Conservation (phyloP, 176 grass and related monocot species). For the Miscanthus lutarioriparius region DNA sequence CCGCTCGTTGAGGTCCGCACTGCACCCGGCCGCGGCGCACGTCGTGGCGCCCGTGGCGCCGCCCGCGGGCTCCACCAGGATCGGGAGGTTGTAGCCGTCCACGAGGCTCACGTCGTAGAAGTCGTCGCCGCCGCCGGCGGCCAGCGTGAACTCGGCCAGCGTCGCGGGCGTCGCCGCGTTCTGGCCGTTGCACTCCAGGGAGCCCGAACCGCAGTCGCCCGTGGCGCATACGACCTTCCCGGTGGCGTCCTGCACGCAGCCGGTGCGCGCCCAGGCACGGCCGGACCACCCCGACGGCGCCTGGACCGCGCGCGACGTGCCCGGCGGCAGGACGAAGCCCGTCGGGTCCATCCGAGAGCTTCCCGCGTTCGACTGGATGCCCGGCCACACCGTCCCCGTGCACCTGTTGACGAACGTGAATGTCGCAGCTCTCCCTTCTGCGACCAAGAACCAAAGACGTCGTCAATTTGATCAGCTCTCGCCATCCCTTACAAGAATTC, state of each 20-base stretch:
- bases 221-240: constrained; percentile 61
- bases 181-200: constrained; percentile 65
- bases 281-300: constrained; percentile 79
- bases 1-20: constrained; percentile 67
- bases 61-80: constrained; percentile 65
- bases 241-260: constrained; percentile 48
- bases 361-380: constrained; percentile 75
- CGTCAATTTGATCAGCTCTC: constrained; percentile 4
- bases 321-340: constrained; percentile 66
- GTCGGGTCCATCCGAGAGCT: constrained; percentile 59
- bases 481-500: neutral
- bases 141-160: constrained; percentile 90
- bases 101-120: constrained; percentile 99
- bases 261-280: constrained; percentile 78
- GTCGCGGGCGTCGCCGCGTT: constrained; percentile 68
- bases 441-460: neutral
- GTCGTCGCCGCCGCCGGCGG: constrained; percentile 47
- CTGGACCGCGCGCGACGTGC: constrained; percentile 49
- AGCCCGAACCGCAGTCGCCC: constrained; percentile 78
- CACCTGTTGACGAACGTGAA: constrained; percentile 88
- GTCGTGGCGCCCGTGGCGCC: neutral
- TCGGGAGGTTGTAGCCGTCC: constrained; percentile 85
- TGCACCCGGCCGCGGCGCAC: constrained; percentile 74
- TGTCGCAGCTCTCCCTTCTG: constrained; percentile 50
- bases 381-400: constrained; percentile 72